Conservation (phyloP, 2,329 filamentous ascomycete species). For the Dactylonectria estremocensis region DNA sequence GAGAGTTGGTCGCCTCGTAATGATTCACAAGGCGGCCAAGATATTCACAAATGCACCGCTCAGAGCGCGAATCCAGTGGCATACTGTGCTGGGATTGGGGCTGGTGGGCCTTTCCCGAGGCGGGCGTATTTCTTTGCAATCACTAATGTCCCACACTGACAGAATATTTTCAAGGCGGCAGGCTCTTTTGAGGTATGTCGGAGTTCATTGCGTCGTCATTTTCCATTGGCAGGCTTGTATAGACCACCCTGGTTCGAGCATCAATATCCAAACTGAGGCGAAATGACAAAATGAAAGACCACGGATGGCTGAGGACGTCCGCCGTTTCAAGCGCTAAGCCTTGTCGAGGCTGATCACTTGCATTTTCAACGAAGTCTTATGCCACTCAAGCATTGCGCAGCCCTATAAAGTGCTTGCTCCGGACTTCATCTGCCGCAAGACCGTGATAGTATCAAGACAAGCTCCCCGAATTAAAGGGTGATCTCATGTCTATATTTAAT, state of each 20-base stretch:
- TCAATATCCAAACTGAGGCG: background rate
- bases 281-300: background rate
- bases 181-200: background rate
- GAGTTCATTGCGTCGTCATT: background rate
- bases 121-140: background rate
- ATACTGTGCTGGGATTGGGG: background rate
- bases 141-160: background rate
- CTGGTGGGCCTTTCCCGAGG: background rate
- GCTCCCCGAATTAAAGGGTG: no score
- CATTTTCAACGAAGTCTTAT: no score
- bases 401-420: no score
- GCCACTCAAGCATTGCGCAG: no score
- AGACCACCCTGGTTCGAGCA: background rate
- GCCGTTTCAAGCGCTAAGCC: background rate
- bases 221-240: no score
- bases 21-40: background rate
- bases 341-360: background rate
- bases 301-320: background rate
- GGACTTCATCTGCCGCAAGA: no score
- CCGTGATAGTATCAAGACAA: no score
- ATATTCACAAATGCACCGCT: slow-evolving; percentile 3
- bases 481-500: no score
- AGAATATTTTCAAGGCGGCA: background rate
- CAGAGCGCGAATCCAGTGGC: no score
- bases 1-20: background rate